Evolutionary conservation across 2,329 filamentous ascomycete species (phyloP).

Genomic region (Teratosphaeria destructans): DNA sequence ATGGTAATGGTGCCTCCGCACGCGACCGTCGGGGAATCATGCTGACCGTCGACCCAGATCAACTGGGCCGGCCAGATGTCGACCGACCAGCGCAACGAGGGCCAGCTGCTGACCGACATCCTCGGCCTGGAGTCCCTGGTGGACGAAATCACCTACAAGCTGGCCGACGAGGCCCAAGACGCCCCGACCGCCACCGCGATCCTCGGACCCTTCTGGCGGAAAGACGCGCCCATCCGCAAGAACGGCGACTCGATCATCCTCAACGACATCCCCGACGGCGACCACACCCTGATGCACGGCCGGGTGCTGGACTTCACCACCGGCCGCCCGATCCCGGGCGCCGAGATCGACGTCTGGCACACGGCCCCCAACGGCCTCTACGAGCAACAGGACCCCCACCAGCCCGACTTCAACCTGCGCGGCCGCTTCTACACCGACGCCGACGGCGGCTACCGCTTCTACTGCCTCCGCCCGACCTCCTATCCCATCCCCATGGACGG

Average conservation of each 20-base stretch:
- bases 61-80: slow-evolving; percentile 56
- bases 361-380: slow-evolving; percentile 53
- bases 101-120: slow-evolving; percentile 49
- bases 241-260: slow-evolving; percentile 58
- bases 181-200: slow-evolving; percentile 63
- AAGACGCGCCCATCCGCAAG: slow-evolving; percentile 57
- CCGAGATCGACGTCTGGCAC: slow-evolving; percentile 69
- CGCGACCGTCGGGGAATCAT: neutral
- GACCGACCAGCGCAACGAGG: slow-evolving; percentile 51
- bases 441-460: slow-evolving; percentile 49
- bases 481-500: slow-evolving; percentile 48
- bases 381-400: slow-evolving; percentile 56
- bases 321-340: slow-evolving; percentile 53
- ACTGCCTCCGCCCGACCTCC: slow-evolving; percentile 33
- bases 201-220: slow-evolving; percentile 75
- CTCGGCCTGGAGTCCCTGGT: slow-evolving; percentile 50
- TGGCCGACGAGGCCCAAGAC: slow-evolving; percentile 30
- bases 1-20: neutral
- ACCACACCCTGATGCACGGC: slow-evolving; percentile 47
- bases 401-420: slow-evolving; percentile 63
- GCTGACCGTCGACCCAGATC: slow-evolving; percentile 29
- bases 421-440: slow-evolving; percentile 60
- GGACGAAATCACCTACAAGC: slow-evolving; percentile 69
- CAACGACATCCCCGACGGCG: slow-evolving; percentile 7
- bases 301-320: slow-evolving; percentile 47